Evolutionary conservation across 495 filamentous ascomycete genomes (phyloP).

Genomic region (Amniculicola lignicola): DNA sequence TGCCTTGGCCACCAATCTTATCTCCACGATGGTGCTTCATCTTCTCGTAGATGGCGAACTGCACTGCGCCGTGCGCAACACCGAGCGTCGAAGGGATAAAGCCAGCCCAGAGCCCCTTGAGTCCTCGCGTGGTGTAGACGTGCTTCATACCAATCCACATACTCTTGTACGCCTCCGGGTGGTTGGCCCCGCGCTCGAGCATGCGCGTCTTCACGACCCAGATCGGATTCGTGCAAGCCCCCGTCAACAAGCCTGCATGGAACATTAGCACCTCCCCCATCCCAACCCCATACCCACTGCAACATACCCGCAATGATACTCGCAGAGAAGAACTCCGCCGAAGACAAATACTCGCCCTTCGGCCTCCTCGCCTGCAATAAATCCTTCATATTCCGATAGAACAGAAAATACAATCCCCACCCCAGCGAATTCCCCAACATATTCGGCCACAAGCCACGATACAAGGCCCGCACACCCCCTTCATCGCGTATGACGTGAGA

Average conservation of each 20-base stretch:
- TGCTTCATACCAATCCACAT: slow-evolving; percentile 64
- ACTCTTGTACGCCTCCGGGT: slow-evolving; percentile 77
- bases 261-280: slow-evolving; percentile 1
- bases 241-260: slow-evolving; percentile 59
- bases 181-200: slow-evolving; percentile 71
- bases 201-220: slow-evolving; percentile 99
- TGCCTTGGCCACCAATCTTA: slow-evolving; percentile 37
- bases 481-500: slow-evolving; percentile 56
- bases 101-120: slow-evolving; percentile 77
- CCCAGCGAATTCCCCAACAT: slow-evolving; percentile 83
- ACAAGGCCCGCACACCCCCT: slow-evolving; percentile 64
- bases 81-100: slow-evolving; percentile 79
- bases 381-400: slow-evolving; percentile 60
- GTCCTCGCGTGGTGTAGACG: slow-evolving; percentile 66
- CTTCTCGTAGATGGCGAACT: slow-evolving; percentile 93
- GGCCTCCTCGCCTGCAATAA: slow-evolving; percentile 37
- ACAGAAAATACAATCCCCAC: slow-evolving; percentile 90
- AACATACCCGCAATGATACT: slow-evolving; percentile 68
- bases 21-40: slow-evolving; percentile 61
- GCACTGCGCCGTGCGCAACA: slow-evolving; percentile 91
- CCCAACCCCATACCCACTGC: not conserved
- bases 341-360: slow-evolving; percentile 48
- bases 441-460: slow-evolving; percentile 86
- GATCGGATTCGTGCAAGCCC: slow-evolving; percentile 86
- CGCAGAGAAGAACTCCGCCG: slow-evolving; percentile 77